phyloP scores from a whole-genome alignment of 257 asterid species.

The Petrea volubilis region DNA sequence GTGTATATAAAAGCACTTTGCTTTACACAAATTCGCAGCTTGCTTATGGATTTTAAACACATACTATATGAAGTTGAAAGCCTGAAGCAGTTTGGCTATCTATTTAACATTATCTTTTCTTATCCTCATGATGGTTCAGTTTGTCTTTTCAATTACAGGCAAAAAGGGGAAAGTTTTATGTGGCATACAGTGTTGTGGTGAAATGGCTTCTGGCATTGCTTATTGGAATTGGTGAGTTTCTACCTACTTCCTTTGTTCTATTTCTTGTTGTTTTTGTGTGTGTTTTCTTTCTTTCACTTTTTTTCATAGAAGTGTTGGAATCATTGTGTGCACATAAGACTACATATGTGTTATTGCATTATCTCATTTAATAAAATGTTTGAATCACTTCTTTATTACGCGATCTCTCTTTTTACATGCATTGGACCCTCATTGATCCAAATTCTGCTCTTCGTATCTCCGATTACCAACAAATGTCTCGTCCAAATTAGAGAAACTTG shows the following conservation, averaged over 20 bases:
- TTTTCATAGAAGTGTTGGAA: neutral
- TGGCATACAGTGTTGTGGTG: conserved; percentile 72
- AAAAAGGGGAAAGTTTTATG: conserved; percentile 75
- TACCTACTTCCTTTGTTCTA: neutral
- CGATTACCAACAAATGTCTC: neutral
- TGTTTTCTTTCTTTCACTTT: too few relatives aligned
- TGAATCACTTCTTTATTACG: neutral
- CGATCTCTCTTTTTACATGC: neutral
- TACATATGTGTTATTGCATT: too few relatives aligned
- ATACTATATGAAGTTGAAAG: neutral
- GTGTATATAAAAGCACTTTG: neutral
- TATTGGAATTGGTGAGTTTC: conserved; percentile 87
- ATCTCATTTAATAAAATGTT: too few relatives aligned
- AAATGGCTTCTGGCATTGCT: conserved; percentile 93
- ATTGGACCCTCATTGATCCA: neutral
- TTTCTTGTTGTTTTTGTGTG: neutral
- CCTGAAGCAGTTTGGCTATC: neutral
- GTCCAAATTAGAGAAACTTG: neutral
- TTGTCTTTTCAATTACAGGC: conserved; percentile 57
- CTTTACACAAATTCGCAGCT: conserved; percentile 1
- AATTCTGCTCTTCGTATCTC: neutral
- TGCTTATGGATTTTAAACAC: neutral
- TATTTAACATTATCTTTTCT: neutral
- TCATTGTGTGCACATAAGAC: neutral
- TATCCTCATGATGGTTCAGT: conserved; percentile 20